Conservation (phyloP, 2,329 filamentous ascomycete genomes). For the Claviceps sp. region DNA sequence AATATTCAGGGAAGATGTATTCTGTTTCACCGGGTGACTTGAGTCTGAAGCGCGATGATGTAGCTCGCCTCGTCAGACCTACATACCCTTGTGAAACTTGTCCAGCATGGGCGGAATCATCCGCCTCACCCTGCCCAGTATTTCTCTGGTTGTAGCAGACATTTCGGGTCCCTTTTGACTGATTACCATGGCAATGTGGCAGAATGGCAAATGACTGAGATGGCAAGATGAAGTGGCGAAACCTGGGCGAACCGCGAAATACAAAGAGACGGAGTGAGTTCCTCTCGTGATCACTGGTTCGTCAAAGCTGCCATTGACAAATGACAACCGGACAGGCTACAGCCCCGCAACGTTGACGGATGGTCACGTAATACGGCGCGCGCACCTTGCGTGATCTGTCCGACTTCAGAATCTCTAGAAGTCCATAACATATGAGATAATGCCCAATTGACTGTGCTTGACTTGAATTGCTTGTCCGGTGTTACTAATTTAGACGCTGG, state of each 20-base stretch:
- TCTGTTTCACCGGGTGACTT: background rate
- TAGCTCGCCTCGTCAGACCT: background rate
- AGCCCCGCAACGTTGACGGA: background rate
- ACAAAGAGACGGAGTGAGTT: background rate
- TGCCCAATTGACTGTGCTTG: too few species aligned
- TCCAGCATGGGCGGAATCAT: slow-evolving; percentile 92
- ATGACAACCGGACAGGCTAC: background rate
- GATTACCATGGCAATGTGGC: slow-evolving; percentile 11
- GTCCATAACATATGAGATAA: too few species aligned
- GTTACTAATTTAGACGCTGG: too few species aligned
- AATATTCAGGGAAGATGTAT: too few species aligned
- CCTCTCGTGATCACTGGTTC: background rate
- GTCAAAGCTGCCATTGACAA: background rate
- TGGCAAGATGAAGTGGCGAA: background rate
- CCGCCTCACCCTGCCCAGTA: slow-evolving; percentile 70
- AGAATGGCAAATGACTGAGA: background rate
- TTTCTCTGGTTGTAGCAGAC: slow-evolving; percentile 57
- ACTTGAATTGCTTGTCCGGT: too few species aligned
- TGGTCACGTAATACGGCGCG: background rate
- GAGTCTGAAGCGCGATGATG: background rate
- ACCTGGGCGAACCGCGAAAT: background rate
- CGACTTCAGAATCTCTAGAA: background rate
- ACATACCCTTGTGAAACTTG: slow-evolving; percentile 82
- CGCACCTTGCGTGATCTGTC: background rate
- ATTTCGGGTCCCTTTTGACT: slow-evolving; percentile 29